These are phyloP conservation scores for Salix exigua DNA, from an alignment of 345 rosid genomes.

Conservation along the genomic window DNA sequence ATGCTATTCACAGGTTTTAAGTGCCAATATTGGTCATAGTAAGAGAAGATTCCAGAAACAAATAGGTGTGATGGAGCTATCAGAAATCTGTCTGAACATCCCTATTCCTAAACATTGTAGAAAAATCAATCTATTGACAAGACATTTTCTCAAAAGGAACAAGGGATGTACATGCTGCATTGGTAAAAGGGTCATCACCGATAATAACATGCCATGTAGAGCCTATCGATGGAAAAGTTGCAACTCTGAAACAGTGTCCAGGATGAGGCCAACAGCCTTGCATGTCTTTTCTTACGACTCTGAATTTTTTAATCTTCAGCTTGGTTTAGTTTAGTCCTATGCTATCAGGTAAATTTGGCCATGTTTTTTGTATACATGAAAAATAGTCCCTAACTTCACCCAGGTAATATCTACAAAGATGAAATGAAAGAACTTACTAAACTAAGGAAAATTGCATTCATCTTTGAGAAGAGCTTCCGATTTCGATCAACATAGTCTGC, in stretches of 20 bases:
- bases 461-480: slow-evolving; percentile 56
- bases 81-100: background rate
- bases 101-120: background rate
- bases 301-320: background rate
- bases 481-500: slow-evolving; percentile 66
- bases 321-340: background rate
- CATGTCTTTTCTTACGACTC: background rate
- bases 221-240: background rate
- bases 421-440: slow-evolving; percentile 46
- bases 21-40: background rate
- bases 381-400: background rate
- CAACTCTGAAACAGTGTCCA: background rate
- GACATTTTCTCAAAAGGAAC: background rate
- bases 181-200: background rate
- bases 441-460: slow-evolving; percentile 66
- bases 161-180: background rate
- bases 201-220: background rate
- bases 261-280: background rate
- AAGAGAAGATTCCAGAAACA: background rate
- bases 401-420: background rate
- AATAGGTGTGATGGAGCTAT: background rate
- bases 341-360: background rate
- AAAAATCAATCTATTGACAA: background rate
- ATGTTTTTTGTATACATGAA: background rate
- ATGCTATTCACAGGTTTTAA: background rate